Conservation (phyloP, 73 alveolate genomes). For the Paramecium octaurelia region DNA sequence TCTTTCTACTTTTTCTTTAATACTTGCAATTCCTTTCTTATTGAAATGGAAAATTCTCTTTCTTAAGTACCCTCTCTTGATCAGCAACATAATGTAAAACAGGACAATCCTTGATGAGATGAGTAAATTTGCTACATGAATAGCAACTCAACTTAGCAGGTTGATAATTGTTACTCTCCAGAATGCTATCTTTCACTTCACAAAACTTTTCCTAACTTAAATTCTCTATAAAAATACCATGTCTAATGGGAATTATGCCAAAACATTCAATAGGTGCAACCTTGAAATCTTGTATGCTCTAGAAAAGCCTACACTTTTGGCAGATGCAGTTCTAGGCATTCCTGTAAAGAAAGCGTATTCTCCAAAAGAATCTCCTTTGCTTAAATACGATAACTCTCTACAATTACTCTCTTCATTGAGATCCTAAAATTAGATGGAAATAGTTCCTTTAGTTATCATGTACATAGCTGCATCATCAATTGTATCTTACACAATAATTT, state of each 20-base stretch:
- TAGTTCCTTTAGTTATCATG: slow-evolving; percentile 20
- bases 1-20: neutral
- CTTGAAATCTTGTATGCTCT: neutral
- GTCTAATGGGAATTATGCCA: neutral
- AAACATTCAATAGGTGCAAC: neutral
- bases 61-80: neutral
- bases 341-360: slow-evolving; percentile 26
- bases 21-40: neutral
- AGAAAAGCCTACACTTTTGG: neutral
- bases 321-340: neutral
- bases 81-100: neutral
- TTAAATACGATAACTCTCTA: neutral
- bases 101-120: slow-evolving; percentile 9
- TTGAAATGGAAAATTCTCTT: neutral
- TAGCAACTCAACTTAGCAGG: neutral
- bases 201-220: slow-evolving; percentile 53
- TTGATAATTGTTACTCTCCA: neutral
- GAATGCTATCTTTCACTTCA: neutral
- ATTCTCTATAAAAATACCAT: neutral
- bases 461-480: slow-evolving; percentile 43
- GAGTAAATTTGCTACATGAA: neutral
- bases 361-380: neutral
- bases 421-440: neutral
- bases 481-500: neutral
- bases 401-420: neutral